Evolutionary conservation across 208 protist species (phyloP), one percentile per base, ranked within the genome.

Genomic region (Leptomonas pyrrhocoris): DNA sequence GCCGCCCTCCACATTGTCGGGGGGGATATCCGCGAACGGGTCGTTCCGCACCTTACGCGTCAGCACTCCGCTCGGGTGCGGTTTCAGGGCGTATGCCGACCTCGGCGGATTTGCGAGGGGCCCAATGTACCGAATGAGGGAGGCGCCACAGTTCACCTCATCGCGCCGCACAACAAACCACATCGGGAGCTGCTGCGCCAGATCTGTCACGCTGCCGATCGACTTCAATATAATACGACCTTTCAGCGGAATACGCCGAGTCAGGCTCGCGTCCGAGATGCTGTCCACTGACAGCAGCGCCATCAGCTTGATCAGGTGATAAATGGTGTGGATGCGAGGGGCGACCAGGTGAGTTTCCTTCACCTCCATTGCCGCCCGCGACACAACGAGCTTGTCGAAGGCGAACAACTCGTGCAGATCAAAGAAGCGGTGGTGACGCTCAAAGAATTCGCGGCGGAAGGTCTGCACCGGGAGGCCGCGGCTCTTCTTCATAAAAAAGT

Each of bases 101-200:
- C n/a, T 49, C 34, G 36, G 18, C 7, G 59, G 63, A 36, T 68
- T 56, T 21, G 51, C 65, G 0, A 64, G 43, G 13, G 84, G 64
- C 15, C 84, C 88, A 30, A 95, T 88, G 79, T 92, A 97, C 8
- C 88, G 92, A 50, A 97, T 94, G 25, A 95, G 68, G 0, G 81
- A 82, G 13, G 34, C 59, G 30, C 80, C 79, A 18, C 46, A 57
- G 54, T 86, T 81, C 15, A 56, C 11, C 21, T 68, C 31, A 27
- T 89, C 83, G 28, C 77, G 78, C 1, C 80, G 85, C 54, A 93
- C 85, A 2, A 82, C 67, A 72, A 97, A 97, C 87, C 88, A 94
- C 84, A 86, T 80, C 12, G 93, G 93, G 19, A 97, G 67, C 75
- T 90, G 83, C 66, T 77, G 68, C 7, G 79, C 88, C 11, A 97